Evolutionary conservation across 495 filamentous ascomycete species (phyloP).

Genomic region (Letharia columbiana): DNA sequence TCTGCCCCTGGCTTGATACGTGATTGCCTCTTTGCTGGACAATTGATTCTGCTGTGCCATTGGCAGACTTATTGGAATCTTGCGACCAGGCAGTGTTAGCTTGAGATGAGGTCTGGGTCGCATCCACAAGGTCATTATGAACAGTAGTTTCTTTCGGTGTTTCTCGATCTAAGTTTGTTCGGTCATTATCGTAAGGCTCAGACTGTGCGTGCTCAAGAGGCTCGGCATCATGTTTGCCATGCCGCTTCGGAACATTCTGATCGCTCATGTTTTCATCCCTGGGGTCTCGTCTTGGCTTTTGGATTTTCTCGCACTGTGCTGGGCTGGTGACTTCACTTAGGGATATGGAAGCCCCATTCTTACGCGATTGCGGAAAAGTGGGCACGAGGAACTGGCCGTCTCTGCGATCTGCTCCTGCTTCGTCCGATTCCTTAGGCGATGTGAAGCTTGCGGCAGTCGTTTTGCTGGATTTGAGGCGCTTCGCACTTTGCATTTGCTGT

Average conservation of each 20-base stretch:
- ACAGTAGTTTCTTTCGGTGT: neutral
- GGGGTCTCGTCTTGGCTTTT: neutral
- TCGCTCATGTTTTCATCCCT: neutral
- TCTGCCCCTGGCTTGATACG: neutral
- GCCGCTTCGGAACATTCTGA: neutral
- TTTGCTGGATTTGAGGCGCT: slow-evolving; percentile 10
- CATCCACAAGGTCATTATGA: neutral
- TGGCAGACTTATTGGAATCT: neutral
- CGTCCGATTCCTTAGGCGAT: neutral
- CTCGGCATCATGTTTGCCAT: neutral
- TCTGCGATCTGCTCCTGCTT: neutral
- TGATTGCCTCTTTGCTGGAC: neutral
- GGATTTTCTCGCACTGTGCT: neutral
- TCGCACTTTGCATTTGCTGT: slow-evolving; percentile 17
- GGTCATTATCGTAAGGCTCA: neutral
- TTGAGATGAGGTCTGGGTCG: neutral
- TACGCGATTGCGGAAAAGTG: neutral
- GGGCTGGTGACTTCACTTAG: neutral
- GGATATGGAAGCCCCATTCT: neutral
- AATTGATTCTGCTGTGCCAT: neutral
- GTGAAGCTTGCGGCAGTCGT: neutral
- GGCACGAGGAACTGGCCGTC: neutral
- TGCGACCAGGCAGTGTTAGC: neutral
- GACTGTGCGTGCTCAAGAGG: neutral
- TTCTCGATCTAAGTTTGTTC: neutral